Percentiles rank a stretch among this genome's conserved stretches.
phyloP scores from a whole-genome alignment of 306 rosid genomes.

The Rubus parviflorus region DNA sequence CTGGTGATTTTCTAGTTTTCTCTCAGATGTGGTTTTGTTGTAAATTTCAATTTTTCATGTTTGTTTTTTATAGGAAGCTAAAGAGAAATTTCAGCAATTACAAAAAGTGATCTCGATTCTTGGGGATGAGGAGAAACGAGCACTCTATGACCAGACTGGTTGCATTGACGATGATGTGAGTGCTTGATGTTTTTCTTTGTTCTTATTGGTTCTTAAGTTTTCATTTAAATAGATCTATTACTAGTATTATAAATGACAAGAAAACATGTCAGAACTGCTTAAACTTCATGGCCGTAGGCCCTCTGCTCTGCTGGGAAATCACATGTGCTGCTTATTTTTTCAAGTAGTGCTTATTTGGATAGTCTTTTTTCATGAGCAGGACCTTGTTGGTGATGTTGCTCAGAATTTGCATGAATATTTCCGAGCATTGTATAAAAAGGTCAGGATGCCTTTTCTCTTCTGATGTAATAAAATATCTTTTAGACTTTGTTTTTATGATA shows the following conservation, averaged over 20 bases:
- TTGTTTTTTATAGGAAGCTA: slow-evolving; percentile 62
- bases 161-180: slow-evolving; percentile 80
- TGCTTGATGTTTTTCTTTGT: neutral
- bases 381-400: slow-evolving; percentile 72
- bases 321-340: neutral
- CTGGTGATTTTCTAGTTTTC: neutral
- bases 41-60: slow-evolving; percentile 11
- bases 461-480: neutral
- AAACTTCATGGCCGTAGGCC: too few relatives aligned
- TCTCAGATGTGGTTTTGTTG: neutral
- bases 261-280: neutral
- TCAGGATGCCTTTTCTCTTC: slow-evolving; percentile 26
- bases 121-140: slow-evolving; percentile 87
- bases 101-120: slow-evolving; percentile 90
- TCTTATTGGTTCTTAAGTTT: neutral
- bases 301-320: neutral
- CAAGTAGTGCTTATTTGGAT: slow-evolving; percentile 4
- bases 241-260: neutral
- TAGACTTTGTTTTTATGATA: neutral
- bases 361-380: slow-evolving; percentile 51
- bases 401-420: slow-evolving; percentile 61
- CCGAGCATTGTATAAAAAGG: slow-evolving; percentile 69
- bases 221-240: neutral
- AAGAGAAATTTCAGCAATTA: slow-evolving; percentile 83
- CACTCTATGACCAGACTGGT: slow-evolving; percentile 88